Conservation (phyloP, 1,284 basidiomycete species). For the Macrocystidia cucumis region DNA sequence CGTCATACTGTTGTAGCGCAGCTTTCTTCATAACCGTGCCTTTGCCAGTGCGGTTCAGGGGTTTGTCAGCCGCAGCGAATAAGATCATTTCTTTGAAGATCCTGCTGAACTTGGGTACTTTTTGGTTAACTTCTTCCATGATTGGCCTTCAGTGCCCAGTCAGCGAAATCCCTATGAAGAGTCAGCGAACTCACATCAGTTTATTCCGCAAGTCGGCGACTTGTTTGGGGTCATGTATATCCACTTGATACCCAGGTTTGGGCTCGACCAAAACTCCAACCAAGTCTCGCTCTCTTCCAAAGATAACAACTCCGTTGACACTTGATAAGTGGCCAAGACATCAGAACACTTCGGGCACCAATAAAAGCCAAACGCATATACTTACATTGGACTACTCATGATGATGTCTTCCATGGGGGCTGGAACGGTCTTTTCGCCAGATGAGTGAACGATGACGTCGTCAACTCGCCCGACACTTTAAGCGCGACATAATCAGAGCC, state of each 20-base stretch:
- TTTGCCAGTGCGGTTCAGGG: slow-evolving; percentile 26
- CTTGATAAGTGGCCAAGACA: not conserved
- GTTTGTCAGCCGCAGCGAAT: slow-evolving; percentile 21
- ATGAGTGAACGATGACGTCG: slow-evolving; percentile 13
- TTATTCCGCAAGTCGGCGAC: not conserved
- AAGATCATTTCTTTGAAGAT: slow-evolving; percentile 36
- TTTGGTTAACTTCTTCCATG: slow-evolving; percentile 32
- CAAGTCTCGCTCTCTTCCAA: not conserved
- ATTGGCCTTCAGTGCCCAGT: slow-evolving; percentile 15
- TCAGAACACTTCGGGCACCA: not conserved
- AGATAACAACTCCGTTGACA: not conserved
- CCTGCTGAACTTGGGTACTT: slow-evolving; percentile 27
- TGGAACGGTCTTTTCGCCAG: slow-evolving; percentile 15
- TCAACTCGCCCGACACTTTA: slow-evolving; percentile 15
- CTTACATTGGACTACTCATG: slow-evolving; percentile 9
- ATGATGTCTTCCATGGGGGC: slow-evolving; percentile 15
- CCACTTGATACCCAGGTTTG: not conserved
- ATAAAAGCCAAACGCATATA: not conserved
- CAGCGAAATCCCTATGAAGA: not conserved
- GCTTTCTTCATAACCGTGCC: slow-evolving; percentile 29
- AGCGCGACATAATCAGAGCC: slow-evolving; percentile 1
- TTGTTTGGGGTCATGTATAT: not conserved
- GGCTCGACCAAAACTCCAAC: not conserved
- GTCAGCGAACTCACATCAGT: not conserved
- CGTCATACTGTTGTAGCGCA: slow-evolving; percentile 20